Evolutionary conservation across 75 land plant species (phyloP).

Genomic region (Pseudotsuga menziesii): DNA sequence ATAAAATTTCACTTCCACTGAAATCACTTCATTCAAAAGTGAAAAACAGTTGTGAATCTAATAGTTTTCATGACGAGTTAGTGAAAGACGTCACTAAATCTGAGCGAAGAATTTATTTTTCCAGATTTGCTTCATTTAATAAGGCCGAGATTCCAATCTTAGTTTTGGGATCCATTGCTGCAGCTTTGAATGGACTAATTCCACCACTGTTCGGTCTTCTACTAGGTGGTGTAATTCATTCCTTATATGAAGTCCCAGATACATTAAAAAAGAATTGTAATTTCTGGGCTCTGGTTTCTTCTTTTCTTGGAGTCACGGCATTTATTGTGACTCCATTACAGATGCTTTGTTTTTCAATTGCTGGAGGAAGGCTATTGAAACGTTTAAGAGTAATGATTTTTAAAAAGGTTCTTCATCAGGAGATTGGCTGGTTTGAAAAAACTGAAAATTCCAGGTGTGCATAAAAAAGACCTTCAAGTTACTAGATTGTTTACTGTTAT

Average conservation of each 20-base stretch:
- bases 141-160: conserved; percentile 46
- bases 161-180: conserved; percentile 34
- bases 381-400: conserved; percentile 41
- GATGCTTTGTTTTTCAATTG: conserved; percentile 32
- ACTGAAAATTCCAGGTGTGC: background rate
- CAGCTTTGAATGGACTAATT: conserved; percentile 27
- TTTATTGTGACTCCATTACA: conserved; percentile 21
- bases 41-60: too few species aligned
- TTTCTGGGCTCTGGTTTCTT: conserved; percentile 23
- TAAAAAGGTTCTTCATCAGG: conserved; percentile 41
- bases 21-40: too few species aligned
- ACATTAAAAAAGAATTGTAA: conserved; percentile 38
- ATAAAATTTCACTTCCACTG: too few species aligned
- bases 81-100: background rate
- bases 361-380: conserved; percentile 35
- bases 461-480: background rate
- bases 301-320: background rate
- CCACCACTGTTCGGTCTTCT: conserved; percentile 47
- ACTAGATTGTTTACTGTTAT: background rate
- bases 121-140: conserved; percentile 37
- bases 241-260: conserved; percentile 29
- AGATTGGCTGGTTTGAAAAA: conserved; percentile 51
- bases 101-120: conserved; percentile 22
- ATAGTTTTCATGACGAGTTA: background rate
- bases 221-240: conserved; percentile 28